Conservation (phyloP, 805 yeast species). For the Yueomyces sp. region DNA sequence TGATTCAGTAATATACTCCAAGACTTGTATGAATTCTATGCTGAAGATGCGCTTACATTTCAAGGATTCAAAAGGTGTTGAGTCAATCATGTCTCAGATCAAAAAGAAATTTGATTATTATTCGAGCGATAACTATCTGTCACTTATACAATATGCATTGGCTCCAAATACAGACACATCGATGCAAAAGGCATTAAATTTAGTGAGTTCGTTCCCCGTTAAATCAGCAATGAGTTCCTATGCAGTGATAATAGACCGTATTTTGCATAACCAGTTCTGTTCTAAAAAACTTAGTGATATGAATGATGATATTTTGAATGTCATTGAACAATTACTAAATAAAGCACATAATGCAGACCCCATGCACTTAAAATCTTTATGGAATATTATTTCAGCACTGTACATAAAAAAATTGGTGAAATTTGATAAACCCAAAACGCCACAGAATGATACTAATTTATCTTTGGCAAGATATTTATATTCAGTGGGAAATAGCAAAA, state of each 20-base stretch:
- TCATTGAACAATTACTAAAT: constrained; percentile 9
- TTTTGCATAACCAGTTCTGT: constrained; percentile 9
- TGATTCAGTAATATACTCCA: constrained; percentile 9
- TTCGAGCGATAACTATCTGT: constrained; percentile 12
- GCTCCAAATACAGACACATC: constrained; percentile 6
- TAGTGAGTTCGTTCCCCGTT: constrained; percentile 9
- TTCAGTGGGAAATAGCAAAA: too few relatives aligned
- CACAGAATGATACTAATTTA: constrained; percentile 2
- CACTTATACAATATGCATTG: constrained; percentile 11
- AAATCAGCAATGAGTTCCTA: constrained; percentile 8
- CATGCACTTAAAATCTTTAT: constrained; percentile 8
- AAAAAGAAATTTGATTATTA: constrained; percentile 8
- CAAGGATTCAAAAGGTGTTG: constrained; percentile 18
- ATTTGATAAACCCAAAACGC: constrained; percentile 5
- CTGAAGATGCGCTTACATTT: constrained; percentile 16
- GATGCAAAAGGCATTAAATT: constrained; percentile 11
- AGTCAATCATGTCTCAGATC: constrained; percentile 13
- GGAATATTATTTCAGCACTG: constrained; percentile 15
- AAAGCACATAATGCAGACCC: constrained; percentile 15
- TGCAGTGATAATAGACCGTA: constrained; percentile 8
- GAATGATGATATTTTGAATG: constrained; percentile 2
- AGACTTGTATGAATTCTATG: constrained; percentile 12
- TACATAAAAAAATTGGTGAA: constrained; percentile 11
- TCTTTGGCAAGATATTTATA: constrained; percentile 10
- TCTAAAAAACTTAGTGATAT: constrained; percentile 2